Evolutionary conservation across 805 yeast genomes (phyloP).

Genomic region (Teunomyces stri): DNA sequence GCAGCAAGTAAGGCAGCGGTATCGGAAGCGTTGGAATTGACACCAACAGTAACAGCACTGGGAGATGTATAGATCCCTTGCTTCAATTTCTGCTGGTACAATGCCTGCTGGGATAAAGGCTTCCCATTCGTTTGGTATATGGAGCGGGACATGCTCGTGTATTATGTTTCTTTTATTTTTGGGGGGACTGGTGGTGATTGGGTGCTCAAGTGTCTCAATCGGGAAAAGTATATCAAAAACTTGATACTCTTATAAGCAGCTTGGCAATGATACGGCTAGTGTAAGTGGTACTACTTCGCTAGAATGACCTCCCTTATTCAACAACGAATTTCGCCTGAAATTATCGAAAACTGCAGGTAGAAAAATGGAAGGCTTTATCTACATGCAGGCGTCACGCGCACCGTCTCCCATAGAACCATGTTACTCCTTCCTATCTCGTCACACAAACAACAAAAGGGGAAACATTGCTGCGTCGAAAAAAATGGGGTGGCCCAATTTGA

Average conservation of each 20-base stretch:
- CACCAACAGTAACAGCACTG: slow-evolving; percentile 53
- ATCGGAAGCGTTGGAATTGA: slow-evolving; percentile 64
- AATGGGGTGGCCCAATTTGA: not conserved
- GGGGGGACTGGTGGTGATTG: not conserved
- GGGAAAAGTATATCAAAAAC: not conserved
- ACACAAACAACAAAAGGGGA: not conserved
- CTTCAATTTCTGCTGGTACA: slow-evolving; percentile 69
- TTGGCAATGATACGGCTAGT: not conserved
- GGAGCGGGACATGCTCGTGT: slow-evolving; percentile 30
- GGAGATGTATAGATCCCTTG: slow-evolving; percentile 62
- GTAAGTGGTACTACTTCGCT: not conserved
- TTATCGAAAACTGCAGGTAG: slow-evolving; percentile 3
- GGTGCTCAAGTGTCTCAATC: not conserved
- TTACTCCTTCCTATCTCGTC: slow-evolving; percentile 4
- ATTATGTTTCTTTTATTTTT: not conserved
- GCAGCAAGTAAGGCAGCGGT: slow-evolving; percentile 78
- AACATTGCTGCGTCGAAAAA: not conserved
- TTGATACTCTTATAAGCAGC: not conserved
- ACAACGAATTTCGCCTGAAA: slow-evolving; percentile 4
- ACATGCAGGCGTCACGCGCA: slow-evolving; percentile 2
- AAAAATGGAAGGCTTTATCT: not conserved
- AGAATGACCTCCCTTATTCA: slow-evolving; percentile 1
- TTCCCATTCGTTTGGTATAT: slow-evolving; percentile 69
- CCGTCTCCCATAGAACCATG: slow-evolving; percentile 1
- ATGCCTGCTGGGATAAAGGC: slow-evolving; percentile 71